Evolutionary conservation across 2,329 filamentous ascomycete genomes (phyloP).

Genomic region (Botrytis pseudocinerea): DNA sequence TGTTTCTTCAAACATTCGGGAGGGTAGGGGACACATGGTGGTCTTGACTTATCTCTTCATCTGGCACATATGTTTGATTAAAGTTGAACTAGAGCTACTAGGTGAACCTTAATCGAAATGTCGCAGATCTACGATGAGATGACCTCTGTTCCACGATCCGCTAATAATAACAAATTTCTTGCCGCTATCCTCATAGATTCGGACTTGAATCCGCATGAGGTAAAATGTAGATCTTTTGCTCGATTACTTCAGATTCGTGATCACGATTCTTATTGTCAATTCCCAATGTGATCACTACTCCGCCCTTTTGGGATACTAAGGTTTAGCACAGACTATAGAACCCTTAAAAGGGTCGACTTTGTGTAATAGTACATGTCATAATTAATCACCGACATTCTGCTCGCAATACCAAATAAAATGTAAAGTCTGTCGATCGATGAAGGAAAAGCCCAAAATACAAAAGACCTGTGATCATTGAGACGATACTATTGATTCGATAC

Average conservation of each 20-base stretch:
- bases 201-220: not conserved
- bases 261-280: not conserved
- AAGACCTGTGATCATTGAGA: not conserved
- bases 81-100: not conserved
- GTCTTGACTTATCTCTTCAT: slow-evolving; percentile 1
- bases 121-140: not conserved
- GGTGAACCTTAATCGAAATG: not conserved
- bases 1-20: not conserved
- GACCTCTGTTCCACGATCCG: not conserved
- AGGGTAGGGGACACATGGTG: not conserved
- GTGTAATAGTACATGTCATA: not conserved
- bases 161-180: not conserved
- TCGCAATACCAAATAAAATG: not conserved
- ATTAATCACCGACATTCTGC: not conserved
- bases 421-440: not conserved
- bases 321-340: not conserved
- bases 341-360: not conserved
- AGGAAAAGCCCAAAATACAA: not conserved
- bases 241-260: not conserved
- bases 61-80: not conserved
- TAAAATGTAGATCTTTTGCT: not conserved
- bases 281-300: not conserved
- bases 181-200: not conserved
- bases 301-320: not conserved
- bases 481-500: slow-evolving; percentile 2